These are phyloP conservation scores for Pseudocercospora eumusae DNA, from an alignment of 2,329 filamentous ascomycete species.

Conservation along the genomic window DNA sequence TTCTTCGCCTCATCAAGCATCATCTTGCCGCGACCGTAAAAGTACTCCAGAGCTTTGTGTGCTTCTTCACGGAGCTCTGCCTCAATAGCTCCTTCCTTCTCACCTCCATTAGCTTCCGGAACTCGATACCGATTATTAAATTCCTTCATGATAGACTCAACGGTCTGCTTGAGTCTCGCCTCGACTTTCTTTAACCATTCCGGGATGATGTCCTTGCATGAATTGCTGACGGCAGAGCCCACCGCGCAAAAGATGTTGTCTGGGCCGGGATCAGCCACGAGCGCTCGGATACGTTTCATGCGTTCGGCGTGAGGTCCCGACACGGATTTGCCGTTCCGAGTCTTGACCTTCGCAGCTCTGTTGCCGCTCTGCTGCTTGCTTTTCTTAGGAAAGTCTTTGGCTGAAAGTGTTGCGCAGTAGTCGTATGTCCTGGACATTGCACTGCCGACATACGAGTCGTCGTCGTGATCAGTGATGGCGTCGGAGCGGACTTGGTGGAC, in stretches of 20 bases:
- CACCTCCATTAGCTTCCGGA: neutral
- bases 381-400: neutral
- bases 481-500: neutral
- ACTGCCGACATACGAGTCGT: neutral
- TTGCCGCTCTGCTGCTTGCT: too few relatives aligned
- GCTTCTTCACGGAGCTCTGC: neutral
- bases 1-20: slow-evolving; percentile 1
- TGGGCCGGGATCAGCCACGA: neutral
- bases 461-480: neutral
- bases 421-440: slow-evolving; percentile 4
- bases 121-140: slow-evolving; percentile 10
- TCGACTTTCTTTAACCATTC: neutral
- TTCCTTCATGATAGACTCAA: slow-evolving; percentile 5
- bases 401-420: neutral
- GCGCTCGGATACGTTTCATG: neutral
- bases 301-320: neutral
- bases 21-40: neutral
- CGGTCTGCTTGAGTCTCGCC: neutral
- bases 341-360: neutral
- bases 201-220: neutral
- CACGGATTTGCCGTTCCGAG: neutral
- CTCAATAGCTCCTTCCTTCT: neutral
- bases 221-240: neutral
- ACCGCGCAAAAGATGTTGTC: slow-evolving; percentile 3
- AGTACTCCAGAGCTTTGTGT: neutral